Evolutionary conservation across 331 rosid species (phyloP), one percentile per base, ranked within the genome.

Genomic region (Dryas integrifolia): DNA sequence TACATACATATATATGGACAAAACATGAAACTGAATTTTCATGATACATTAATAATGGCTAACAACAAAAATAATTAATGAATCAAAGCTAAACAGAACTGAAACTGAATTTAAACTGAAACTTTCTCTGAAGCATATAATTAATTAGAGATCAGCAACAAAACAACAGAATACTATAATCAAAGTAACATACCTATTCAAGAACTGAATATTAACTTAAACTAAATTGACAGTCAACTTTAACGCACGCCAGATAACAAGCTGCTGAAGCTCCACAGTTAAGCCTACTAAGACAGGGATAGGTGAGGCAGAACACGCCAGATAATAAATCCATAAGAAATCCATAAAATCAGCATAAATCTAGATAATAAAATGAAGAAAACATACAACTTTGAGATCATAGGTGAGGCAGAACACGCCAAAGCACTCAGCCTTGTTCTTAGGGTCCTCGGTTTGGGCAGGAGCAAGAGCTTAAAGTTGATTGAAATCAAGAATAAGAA

Each of bases 361-460:
- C n/a, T 52, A 63, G 40, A 63, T 38, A 16, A 30, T 26, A 57
- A 75, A 51, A 50, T 3, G 30, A 71, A 38, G 68, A 38, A 9
- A 67, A 77, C 92, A 87, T 60, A 94, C 98, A 73, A 96, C 96
- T 87, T 87, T 79, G 75, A 94, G 87, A 88, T 91, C 96, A 78
- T 94, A 94, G 67, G 97, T 91, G 72, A 94, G 96, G 74, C 98
- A 89, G 80, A 94, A 91, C 55, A 94, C 87, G 9, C 97, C 97
- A 76, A 56, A 94, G 82, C 97, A 94, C 3, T 94, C 98, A 67
- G 81, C 0, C 80, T 94, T 94, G 77, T 7, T 72, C 78, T 85
- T 86, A 2, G 88, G 77, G 1, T 82, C 89, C 73, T 75, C 77
- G 47, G 41, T 69, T 76, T 66, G 80, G 21, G 67, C 86, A 0